Evolutionary conservation across 768 basidiomycete genomes (phyloP).

Genomic region (Auriscalpium orientale): DNA sequence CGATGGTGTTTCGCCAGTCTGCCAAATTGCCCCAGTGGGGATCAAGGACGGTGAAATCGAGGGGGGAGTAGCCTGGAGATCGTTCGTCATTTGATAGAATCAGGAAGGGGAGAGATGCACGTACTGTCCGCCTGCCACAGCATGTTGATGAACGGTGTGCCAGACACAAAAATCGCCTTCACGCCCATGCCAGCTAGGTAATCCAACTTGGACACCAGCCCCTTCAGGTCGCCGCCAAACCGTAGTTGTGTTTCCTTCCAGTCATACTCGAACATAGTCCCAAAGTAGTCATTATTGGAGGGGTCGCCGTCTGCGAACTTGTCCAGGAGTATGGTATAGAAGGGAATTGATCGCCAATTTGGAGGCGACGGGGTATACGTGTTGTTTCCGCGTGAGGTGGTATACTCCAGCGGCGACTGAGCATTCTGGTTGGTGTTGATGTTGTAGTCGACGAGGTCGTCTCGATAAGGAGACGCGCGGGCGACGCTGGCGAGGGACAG

Average conservation of each 20-base stretch:
- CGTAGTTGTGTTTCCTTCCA: constrained; percentile 85
- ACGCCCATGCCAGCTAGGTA: constrained; percentile 90
- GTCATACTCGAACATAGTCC: constrained; percentile 73
- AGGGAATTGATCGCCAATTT: constrained; percentile 81
- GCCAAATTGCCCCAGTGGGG: constrained; percentile 85
- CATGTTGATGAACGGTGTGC: constrained; percentile 92
- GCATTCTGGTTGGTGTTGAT: constrained; percentile 74
- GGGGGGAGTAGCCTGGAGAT: constrained; percentile 76
- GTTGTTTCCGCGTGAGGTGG: constrained; percentile 48
- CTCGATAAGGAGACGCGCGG: constrained; percentile 57
- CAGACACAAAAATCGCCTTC: constrained; percentile 80
- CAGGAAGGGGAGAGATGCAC: constrained; percentile 24
- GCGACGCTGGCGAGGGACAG: constrained; percentile 33
- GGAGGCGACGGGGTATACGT: constrained; percentile 71
- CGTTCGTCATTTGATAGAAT: constrained; percentile 1
- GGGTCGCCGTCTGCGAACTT: constrained; percentile 95
- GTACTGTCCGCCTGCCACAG: constrained; percentile 93
- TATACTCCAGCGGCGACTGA: constrained; percentile 56
- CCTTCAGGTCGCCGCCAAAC: constrained; percentile 83
- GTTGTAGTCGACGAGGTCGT: constrained; percentile 65
- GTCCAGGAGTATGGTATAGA: constrained; percentile 80
- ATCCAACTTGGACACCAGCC: constrained; percentile 67
- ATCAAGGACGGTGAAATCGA: constrained; percentile 86
- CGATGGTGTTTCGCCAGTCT: constrained; percentile 73
- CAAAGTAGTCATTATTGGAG: constrained; percentile 84